phyloP scores from a whole-genome alignment of 2,329 filamentous ascomycete species.

The Diaporthe longicolla region DNA sequence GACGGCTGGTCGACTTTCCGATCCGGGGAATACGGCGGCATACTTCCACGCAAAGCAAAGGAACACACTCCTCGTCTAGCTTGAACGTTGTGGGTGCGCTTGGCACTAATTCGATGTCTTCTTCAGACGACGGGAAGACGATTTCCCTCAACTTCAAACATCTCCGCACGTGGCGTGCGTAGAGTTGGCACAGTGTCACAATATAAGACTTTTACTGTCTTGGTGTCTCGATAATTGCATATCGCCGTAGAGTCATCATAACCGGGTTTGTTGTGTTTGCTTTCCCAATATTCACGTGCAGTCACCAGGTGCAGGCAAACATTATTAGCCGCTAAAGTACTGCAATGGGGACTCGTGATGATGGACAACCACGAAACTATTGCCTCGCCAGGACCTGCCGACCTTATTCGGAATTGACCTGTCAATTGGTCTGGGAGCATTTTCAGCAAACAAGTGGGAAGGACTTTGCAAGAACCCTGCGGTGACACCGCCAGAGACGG shows the following conservation, averaged over 20 bases:
- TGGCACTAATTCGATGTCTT: constrained; percentile 5
- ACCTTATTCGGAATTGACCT: constrained; percentile 13
- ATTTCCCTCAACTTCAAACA: constrained; percentile 33
- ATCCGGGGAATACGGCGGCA: constrained; percentile 29
- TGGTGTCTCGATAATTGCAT: constrained; percentile 31
- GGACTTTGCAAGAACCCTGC: constrained; percentile 16
- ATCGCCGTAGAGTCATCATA: not conserved
- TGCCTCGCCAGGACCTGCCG: constrained; percentile 30
- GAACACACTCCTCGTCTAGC: constrained; percentile 26
- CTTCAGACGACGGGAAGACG: constrained; percentile 30
- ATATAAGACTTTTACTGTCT: not conserved
- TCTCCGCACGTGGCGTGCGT: constrained; percentile 26
- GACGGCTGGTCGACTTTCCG: constrained; percentile 28
- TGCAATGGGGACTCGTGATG: constrained; percentile 16
- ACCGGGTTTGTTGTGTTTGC: not conserved
- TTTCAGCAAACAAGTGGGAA: constrained; percentile 11
- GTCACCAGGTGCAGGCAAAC: constrained; percentile 13
- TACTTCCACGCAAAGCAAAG: constrained; percentile 24
- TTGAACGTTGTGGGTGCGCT: constrained; percentile 27
- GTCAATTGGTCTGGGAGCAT: constrained; percentile 9
- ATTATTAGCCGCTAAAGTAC: not conserved
- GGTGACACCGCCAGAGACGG: constrained; percentile 27
- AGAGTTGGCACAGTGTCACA: not conserved
- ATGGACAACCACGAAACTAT: constrained; percentile 24
- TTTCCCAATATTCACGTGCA: constrained; percentile 11